Evolutionary conservation across 2,329 filamentous ascomycete species (phyloP).

Genomic region (Fulvia fulva): DNA sequence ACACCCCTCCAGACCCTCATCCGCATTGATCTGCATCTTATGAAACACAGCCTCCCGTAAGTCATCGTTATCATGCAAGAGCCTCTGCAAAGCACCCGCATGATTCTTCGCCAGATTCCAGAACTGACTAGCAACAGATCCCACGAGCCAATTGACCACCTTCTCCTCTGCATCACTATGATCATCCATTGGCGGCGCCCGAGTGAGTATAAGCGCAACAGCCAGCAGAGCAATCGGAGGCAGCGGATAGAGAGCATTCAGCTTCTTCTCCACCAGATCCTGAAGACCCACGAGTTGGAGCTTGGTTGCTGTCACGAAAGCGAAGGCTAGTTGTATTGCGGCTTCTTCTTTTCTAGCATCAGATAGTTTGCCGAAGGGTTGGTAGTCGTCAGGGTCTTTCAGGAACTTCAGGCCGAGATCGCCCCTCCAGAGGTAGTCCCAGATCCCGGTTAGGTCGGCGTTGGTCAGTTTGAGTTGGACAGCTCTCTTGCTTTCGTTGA

Average conservation of each 20-base stretch:
- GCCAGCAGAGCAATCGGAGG: conserved; percentile 8
- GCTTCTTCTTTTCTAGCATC: conserved; percentile 6
- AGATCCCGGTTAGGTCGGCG: conserved; percentile 4
- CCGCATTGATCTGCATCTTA: not conserved
- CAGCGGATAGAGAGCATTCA: conserved; percentile 14
- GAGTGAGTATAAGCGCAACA: conserved; percentile 2
- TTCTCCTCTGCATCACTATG: conserved; percentile 1
- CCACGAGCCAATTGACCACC: conserved; percentile 8
- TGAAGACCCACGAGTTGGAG: conserved; percentile 18
- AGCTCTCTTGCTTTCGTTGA: conserved; percentile 5
- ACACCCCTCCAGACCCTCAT: not conserved
- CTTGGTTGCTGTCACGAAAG: conserved; percentile 18
- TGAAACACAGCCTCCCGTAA: not conserved
- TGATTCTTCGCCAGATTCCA: conserved; percentile 1
- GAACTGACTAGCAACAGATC: conserved; percentile 5
- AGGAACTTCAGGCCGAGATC: conserved; percentile 14
- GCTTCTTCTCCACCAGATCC: conserved; percentile 15
- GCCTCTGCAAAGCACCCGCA: not conserved
- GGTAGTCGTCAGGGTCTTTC: conserved; percentile 2
- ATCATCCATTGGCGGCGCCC: not conserved
- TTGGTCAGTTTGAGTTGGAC: not conserved
- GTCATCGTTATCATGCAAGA: not conserved
- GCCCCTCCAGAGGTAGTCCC: conserved; percentile 7
- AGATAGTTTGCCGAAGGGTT: not conserved
- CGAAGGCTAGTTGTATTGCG: conserved; percentile 9